These are phyloP conservation scores for Phyllosticta capitalensis DNA, from an alignment of 2,329 filamentous ascomycete genomes.

Conservation along the genomic window DNA sequence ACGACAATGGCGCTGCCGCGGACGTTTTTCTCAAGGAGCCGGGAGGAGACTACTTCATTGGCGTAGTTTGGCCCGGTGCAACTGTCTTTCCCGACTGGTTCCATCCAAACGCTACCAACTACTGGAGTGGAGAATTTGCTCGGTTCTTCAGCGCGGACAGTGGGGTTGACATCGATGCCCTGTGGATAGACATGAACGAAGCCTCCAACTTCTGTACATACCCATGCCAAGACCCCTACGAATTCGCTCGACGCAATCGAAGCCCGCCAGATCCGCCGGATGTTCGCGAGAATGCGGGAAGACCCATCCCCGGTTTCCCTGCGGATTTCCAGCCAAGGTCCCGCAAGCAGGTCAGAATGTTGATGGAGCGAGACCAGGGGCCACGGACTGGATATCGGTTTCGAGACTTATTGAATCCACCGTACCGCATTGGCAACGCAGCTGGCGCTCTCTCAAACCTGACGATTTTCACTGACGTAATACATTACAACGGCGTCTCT, in stretches of 20 bases:
- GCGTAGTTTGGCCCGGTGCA: conserved; percentile 70
- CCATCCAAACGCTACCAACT: conserved; percentile 50
- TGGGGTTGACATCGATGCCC: conserved; percentile 65
- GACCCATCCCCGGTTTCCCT: conserved; percentile 60
- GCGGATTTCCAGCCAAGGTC: conserved; percentile 52
- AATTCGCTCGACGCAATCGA: conserved; percentile 28
- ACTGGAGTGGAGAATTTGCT: conserved; percentile 61
- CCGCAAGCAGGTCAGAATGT: background rate
- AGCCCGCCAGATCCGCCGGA: conserved; percentile 54
- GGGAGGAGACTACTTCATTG: conserved; percentile 48
- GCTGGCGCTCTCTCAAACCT: conserved; percentile 35
- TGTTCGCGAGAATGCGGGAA: conserved; percentile 50
- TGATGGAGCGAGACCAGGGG: conserved; percentile 9
- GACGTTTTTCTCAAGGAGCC: conserved; percentile 43
- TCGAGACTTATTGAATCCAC: conserved; percentile 54
- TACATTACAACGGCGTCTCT: conserved; percentile 56
- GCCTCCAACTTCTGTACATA: conserved; percentile 28
- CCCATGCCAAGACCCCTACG: conserved; percentile 38
- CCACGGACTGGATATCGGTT: conserved; percentile 45
- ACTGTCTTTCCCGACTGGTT: conserved; percentile 74
- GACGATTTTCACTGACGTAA: conserved; percentile 56
- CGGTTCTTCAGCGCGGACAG: conserved; percentile 53
- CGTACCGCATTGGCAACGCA: conserved; percentile 57
- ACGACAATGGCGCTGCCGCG: conserved; percentile 51
- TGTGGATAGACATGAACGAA: conserved; percentile 48